Evolutionary conservation across 441 rosid genomes (phyloP).

Genomic region (Corymbia calophylla): DNA sequence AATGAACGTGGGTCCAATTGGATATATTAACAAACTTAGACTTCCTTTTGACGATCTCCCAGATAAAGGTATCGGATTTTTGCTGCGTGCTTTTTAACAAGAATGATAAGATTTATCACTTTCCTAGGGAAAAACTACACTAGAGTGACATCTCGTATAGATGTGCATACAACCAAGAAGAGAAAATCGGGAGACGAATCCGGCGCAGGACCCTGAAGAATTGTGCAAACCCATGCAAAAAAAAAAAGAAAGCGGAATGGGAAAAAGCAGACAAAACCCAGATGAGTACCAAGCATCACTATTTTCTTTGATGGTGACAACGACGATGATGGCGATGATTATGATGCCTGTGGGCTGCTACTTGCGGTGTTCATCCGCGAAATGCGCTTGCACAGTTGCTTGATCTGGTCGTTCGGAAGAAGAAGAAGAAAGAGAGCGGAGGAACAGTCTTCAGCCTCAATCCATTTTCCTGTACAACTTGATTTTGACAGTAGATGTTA

Average conservation of each 20-base stretch:
- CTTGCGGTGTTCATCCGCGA: not conserved
- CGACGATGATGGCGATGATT: not conserved
- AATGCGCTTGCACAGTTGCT: not conserved
- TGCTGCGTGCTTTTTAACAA: not conserved
- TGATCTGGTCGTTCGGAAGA: not conserved
- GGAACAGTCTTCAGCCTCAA: not conserved
- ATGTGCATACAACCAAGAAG: not conserved
- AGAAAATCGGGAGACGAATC: not conserved
- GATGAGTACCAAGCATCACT: constrained; percentile 28
- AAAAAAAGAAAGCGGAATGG: constrained; percentile 44
- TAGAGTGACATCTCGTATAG: not conserved
- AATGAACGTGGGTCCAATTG: no score
- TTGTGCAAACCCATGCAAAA: constrained; percentile 41
- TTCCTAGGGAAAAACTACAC: not conserved
- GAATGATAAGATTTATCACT: not conserved
- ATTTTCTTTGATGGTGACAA: not conserved
- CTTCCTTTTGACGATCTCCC: no score
- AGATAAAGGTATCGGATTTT: no score
- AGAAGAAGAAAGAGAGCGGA: not conserved
- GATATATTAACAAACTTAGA: no score
- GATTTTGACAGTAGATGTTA: not conserved
- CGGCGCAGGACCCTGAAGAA: constrained; percentile 13
- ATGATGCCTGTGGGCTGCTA: not conserved
- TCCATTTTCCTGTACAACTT: not conserved
- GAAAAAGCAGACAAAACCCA: constrained; percentile 43